Evolutionary conservation across 148 eudicot genomes (phyloP).

Genomic region (Fagopyrum esculentum): DNA sequence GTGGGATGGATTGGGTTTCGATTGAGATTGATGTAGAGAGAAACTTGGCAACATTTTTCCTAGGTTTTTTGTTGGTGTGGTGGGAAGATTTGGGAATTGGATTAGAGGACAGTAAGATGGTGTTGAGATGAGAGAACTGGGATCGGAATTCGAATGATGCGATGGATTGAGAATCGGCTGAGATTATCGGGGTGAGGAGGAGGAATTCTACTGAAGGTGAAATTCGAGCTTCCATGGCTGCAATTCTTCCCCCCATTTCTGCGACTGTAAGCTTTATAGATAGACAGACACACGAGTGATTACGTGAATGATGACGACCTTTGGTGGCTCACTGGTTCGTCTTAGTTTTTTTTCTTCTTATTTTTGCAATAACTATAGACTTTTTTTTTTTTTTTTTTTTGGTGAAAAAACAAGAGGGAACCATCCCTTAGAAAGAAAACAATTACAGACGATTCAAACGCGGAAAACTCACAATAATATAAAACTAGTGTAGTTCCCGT

Average conservation of each 20-base stretch:
- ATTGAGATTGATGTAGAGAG: conserved; percentile 54
- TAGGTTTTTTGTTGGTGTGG: neutral
- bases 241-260: neutral
- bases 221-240: conserved; percentile 31
- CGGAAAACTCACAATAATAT: no score
- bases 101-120: conserved; percentile 29
- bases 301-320: neutral
- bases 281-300: neutral
- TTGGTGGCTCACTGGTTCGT: neutral
- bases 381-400: no score
- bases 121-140: conserved; percentile 50
- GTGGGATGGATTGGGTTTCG: conserved; percentile 23
- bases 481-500: no score
- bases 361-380: no score
- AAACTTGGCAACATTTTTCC: conserved; percentile 28
- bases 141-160: conserved; percentile 32
- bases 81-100: conserved; percentile 21
- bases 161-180: conserved; percentile 13
- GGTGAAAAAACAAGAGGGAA: no score
- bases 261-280: neutral
- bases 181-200: conserved; percentile 22
- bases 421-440: no score
- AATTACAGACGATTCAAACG: no score
- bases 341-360: neutral
- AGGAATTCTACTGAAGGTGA: conserved; percentile 25